phyloP scores from a whole-genome alignment of 805 yeast species.

The Ogataea kodamae region DNA sequence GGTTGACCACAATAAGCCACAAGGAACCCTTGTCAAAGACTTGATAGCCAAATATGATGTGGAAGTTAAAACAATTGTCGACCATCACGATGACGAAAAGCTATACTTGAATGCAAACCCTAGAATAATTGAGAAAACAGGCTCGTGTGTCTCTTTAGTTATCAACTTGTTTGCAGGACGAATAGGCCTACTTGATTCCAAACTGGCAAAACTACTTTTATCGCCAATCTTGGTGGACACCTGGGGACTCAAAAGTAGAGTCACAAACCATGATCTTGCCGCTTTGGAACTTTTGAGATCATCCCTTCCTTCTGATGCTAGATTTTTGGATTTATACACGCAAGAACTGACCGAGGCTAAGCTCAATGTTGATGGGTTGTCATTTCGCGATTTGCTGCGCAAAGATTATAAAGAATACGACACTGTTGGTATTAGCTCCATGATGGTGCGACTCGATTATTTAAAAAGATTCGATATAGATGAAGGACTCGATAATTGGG shows the following conservation, averaged over 20 bases:
- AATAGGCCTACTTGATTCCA: slow-evolving; percentile 6
- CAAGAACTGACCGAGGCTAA: slow-evolving; percentile 46
- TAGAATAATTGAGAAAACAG: slow-evolving; percentile 55
- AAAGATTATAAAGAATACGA: slow-evolving; percentile 83
- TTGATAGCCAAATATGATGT: slow-evolving; percentile 26
- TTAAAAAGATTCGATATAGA: slow-evolving; percentile 31
- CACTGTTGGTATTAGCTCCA: slow-evolving; percentile 71
- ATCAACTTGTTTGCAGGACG: slow-evolving; percentile 42
- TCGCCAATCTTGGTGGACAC: slow-evolving; percentile 82
- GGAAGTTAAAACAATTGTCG: slow-evolving; percentile 61
- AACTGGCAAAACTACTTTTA: slow-evolving; percentile 39
- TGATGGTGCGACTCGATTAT: slow-evolving; percentile 62
- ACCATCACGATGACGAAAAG: slow-evolving; percentile 80
- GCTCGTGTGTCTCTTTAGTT: slow-evolving; percentile 80
- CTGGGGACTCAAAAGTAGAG: slow-evolving; percentile 57
- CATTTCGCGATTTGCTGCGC: slow-evolving; percentile 57
- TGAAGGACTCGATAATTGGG: slow-evolving; percentile 23
- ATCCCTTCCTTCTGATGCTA: slow-evolving; percentile 10
- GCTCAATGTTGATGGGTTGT: slow-evolving; percentile 58
- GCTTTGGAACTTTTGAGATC: slow-evolving; percentile 38
- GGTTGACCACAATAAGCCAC: slow-evolving; percentile 81
- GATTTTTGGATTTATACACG: slow-evolving; percentile 19
- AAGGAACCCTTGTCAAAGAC: slow-evolving; percentile 40
- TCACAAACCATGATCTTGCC: slow-evolving; percentile 53
- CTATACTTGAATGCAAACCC: slow-evolving; percentile 51